Conservation (phyloP, 345 rosid species). For the Camelina hispida region DNA sequence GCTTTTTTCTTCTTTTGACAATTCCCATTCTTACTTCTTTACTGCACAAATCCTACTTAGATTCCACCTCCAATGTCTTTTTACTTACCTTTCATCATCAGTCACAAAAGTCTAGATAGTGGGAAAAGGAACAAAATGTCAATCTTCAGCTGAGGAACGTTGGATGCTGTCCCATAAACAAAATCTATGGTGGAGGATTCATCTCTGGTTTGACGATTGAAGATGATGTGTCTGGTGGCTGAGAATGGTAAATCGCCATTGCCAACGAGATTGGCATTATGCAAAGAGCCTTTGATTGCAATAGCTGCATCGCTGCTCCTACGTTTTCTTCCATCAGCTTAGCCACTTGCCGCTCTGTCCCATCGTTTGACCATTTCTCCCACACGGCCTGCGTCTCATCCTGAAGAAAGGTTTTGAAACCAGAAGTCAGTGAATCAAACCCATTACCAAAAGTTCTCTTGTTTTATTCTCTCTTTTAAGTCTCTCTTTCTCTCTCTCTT, state of each 20-base stretch:
- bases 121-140: constrained; percentile 25
- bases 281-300: constrained; percentile 98
- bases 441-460: constrained; percentile 4
- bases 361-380: constrained; percentile 98
- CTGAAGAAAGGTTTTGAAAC: constrained; percentile 41
- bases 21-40: constrained; percentile 19
- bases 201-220: constrained; percentile 69
- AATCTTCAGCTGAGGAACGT: constrained; percentile 21
- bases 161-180: constrained; percentile 7
- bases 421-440: constrained; percentile 13
- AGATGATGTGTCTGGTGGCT: constrained; percentile 70
- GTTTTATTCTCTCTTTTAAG: not conserved
- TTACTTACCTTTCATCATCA: constrained; percentile 27
- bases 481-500: constrained; percentile 1
- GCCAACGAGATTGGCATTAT: constrained; percentile 97
- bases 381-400: constrained; percentile 89
- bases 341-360: constrained; percentile 92
- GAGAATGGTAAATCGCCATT: constrained; percentile 87
- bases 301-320: constrained; percentile 95
- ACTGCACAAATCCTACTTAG: constrained; percentile 44
- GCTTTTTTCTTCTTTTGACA: constrained; percentile 29
- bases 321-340: constrained; percentile 99
- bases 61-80: constrained; percentile 34
- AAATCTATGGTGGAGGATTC: constrained; percentile 41
- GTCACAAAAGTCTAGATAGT: constrained; percentile 27